Evolutionary conservation across 371 early-diverging fungal species (phyloP).

Genomic region (Mucor mucedo): DNA sequence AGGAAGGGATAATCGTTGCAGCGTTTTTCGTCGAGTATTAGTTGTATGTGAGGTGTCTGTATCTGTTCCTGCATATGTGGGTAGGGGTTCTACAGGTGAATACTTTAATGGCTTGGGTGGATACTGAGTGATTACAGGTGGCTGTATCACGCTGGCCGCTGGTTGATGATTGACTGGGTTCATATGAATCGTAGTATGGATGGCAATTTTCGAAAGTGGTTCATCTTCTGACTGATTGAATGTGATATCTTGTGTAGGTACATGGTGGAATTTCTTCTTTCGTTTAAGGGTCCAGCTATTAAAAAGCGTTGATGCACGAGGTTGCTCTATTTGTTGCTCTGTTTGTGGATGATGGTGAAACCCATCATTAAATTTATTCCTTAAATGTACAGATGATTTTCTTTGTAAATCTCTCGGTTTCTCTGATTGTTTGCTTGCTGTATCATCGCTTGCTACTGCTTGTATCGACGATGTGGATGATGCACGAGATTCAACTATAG

Average conservation of each 20-base stretch:
- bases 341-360: background rate
- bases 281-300: slow-evolving; percentile 20
- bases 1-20: slow-evolving; percentile 28
- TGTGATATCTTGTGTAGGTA: slow-evolving; percentile 11
- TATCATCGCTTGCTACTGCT: background rate
- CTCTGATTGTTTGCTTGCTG: slow-evolving; percentile 20
- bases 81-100: slow-evolving; percentile 37
- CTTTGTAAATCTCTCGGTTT: slow-evolving; percentile 16
- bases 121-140: slow-evolving; percentile 37
- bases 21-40: slow-evolving; percentile 7
- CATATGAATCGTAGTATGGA: slow-evolving; percentile 27
- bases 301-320: slow-evolving; percentile 14
- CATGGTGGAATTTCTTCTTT: slow-evolving; percentile 16
- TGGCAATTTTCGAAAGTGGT: slow-evolving; percentile 20
- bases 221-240: background rate
- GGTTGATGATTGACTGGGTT: slow-evolving; percentile 1
- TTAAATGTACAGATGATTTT: slow-evolving; percentile 33
- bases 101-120: slow-evolving; percentile 36
- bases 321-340: slow-evolving; percentile 8
- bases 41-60: background rate
- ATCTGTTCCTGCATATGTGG: background rate
- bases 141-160: slow-evolving; percentile 13
- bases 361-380: slow-evolving; percentile 16
- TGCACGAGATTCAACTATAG: background rate
- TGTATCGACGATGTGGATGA: background rate